These are phyloP conservation scores for Tricholoma sp. DNA, from an alignment of 768 basidiomycete species.

Conservation along the genomic window DNA sequence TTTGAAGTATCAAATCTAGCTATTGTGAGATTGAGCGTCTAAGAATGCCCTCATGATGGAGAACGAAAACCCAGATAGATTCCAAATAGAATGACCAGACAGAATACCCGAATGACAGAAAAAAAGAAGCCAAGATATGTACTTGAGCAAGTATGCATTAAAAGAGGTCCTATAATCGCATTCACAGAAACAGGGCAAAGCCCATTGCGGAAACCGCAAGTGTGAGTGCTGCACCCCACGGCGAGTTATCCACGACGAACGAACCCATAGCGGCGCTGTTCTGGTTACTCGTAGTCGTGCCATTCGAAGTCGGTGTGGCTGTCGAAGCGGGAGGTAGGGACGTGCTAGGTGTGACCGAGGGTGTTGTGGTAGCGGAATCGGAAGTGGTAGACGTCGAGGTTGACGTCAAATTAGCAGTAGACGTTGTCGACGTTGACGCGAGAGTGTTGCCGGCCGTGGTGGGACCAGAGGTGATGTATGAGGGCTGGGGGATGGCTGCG, in stretches of 20 bases:
- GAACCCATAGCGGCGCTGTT: slow-evolving; percentile 13
- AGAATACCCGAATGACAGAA: too few relatives aligned
- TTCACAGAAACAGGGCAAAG: slow-evolving; percentile 13
- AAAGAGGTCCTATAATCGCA: not conserved
- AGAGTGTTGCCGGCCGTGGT: slow-evolving; percentile 2
- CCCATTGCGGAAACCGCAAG: slow-evolving; percentile 12
- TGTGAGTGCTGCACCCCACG: slow-evolving; percentile 17
- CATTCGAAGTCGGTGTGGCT: slow-evolving; percentile 6
- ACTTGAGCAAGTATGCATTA: not conserved
- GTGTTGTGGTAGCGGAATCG: not conserved
- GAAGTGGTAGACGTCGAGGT: not conserved
- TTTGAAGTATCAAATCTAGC: too few relatives aligned
- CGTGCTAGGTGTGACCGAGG: not conserved
- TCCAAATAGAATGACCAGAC: too few relatives aligned
- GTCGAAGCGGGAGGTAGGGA: not conserved
- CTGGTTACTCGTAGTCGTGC: slow-evolving; percentile 6
- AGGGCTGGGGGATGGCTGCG: slow-evolving; percentile 33
- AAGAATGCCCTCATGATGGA: too few relatives aligned
- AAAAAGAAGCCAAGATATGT: not conserved
- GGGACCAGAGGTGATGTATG: slow-evolving; percentile 1
- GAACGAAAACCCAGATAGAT: too few relatives aligned
- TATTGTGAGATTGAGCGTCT: too few relatives aligned
- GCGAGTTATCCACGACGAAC: slow-evolving; percentile 9
- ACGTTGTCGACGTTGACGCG: not conserved
- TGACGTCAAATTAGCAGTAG: not conserved